These are phyloP conservation scores for Ogataea pignaliae DNA, from an alignment of 805 yeast genomes.

Conservation along the genomic window DNA sequence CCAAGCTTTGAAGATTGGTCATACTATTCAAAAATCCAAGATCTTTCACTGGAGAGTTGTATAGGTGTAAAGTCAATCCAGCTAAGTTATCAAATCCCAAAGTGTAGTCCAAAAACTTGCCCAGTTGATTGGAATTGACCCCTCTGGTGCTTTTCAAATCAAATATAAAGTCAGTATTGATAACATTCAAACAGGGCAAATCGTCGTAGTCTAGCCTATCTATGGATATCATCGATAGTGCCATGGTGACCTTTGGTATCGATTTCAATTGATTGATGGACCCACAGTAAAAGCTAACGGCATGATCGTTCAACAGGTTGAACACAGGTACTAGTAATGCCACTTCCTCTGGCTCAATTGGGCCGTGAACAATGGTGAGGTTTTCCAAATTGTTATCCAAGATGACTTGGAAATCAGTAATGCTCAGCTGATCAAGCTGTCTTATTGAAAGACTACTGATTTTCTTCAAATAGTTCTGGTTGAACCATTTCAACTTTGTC, in stretches of 20 bases:
- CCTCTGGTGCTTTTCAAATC: background rate
- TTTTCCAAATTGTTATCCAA: background rate
- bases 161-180: background rate
- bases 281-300: background rate
- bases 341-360: slow-evolving; percentile 2
- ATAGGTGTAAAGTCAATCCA: background rate
- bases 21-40: background rate
- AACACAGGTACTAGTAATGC: background rate
- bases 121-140: background rate
- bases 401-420: background rate
- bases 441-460: background rate
- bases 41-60: background rate
- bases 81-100: background rate
- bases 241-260: background rate
- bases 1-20: background rate
- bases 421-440: background rate
- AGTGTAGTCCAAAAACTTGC: background rate
- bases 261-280: background rate
- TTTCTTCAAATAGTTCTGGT: background rate
- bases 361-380: background rate
- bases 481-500: slow-evolving; percentile 3
- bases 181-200: background rate
- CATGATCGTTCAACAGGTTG: background rate
- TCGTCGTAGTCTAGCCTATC: background rate
- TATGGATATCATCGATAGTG: background rate